These are phyloP conservation scores for Mucuna pruriens DNA, from an alignment of 306 rosid genomes.

Conservation along the genomic window DNA sequence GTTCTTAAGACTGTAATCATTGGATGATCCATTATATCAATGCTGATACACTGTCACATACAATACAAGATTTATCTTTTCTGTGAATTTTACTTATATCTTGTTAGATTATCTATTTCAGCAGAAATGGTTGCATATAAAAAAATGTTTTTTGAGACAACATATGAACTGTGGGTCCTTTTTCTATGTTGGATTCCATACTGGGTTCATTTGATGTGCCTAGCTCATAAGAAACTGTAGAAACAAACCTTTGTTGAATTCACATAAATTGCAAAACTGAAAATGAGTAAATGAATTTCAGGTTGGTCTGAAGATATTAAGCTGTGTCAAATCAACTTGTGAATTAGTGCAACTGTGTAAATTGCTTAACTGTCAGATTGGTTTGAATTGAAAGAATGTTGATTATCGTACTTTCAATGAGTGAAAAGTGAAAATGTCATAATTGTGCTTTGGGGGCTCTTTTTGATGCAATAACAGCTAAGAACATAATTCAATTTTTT, in stretches of 20 bases:
- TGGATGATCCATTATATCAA: conserved; percentile 13
- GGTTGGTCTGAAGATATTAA: conserved; percentile 1
- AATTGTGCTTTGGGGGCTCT: not conserved
- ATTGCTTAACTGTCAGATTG: not conserved
- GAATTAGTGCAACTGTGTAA: not conserved
- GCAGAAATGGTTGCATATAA: not conserved
- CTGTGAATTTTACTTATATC: conserved; percentile 23
- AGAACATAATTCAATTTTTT: not conserved
- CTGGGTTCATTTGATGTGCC: not conserved
- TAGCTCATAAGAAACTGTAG: not conserved
- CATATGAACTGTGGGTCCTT: not conserved
- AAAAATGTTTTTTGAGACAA: conserved; percentile 13
- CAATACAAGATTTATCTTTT: conserved; percentile 5
- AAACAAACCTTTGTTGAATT: not conserved
- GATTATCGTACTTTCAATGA: not conserved
- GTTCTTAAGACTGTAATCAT: conserved; percentile 29
- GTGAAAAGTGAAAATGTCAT: not conserved
- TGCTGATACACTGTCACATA: conserved; percentile 11
- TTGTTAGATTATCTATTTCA: not conserved
- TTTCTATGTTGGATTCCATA: not conserved
- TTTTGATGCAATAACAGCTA: not conserved
- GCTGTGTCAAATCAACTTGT: not conserved
- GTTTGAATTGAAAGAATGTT: not conserved
- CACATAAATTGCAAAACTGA: not conserved
- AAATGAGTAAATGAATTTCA: not conserved